Evolutionary conservation across 805 yeast species (phyloP).

Genomic region (Diddensiella caesifluorescens): DNA sequence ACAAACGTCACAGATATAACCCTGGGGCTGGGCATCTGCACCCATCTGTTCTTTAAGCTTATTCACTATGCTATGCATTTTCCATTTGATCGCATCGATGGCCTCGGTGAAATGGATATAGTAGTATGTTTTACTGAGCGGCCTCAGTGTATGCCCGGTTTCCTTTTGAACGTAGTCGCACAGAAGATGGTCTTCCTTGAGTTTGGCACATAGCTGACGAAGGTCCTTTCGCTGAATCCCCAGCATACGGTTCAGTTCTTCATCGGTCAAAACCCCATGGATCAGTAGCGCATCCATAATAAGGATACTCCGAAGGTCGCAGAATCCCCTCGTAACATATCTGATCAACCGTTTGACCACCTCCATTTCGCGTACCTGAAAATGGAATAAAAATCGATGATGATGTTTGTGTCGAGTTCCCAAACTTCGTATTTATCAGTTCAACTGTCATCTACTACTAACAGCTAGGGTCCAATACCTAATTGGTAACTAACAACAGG

Average conservation of each 20-base stretch:
- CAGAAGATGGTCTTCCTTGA: slow-evolving; percentile 79
- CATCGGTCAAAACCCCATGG: slow-evolving; percentile 88
- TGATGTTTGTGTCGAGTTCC: too few species aligned
- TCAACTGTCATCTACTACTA: too few species aligned
- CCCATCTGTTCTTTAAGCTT: slow-evolving; percentile 75
- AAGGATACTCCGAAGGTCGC: slow-evolving; percentile 74
- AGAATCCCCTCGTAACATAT: slow-evolving; percentile 81
- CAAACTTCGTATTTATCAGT: too few species aligned
- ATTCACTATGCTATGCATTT: slow-evolving; percentile 80
- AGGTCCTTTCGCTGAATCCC: slow-evolving; percentile 75
- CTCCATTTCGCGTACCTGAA: slow-evolving; percentile 28
- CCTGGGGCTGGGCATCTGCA: slow-evolving; percentile 85
- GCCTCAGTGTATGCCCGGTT: slow-evolving; percentile 57
- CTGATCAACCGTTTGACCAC: slow-evolving; percentile 53
- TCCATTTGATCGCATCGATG: slow-evolving; percentile 94
- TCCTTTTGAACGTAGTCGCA: slow-evolving; percentile 50
- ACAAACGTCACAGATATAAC: slow-evolving; percentile 86
- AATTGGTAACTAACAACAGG: too few species aligned
- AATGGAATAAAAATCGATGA: too few species aligned
- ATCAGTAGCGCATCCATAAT: slow-evolving; percentile 80
- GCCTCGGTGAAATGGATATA: slow-evolving; percentile 89
- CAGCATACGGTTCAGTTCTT: slow-evolving; percentile 74
- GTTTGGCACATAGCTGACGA: slow-evolving; percentile 70
- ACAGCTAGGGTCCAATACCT: too few species aligned
- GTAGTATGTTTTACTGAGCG: slow-evolving; percentile 72